Evolutionary conservation across 371 early-diverging fungal genomes (phyloP), one percentile per base, ranked within the genome.

Genomic region (Syncephalis plumigaleata): DNA sequence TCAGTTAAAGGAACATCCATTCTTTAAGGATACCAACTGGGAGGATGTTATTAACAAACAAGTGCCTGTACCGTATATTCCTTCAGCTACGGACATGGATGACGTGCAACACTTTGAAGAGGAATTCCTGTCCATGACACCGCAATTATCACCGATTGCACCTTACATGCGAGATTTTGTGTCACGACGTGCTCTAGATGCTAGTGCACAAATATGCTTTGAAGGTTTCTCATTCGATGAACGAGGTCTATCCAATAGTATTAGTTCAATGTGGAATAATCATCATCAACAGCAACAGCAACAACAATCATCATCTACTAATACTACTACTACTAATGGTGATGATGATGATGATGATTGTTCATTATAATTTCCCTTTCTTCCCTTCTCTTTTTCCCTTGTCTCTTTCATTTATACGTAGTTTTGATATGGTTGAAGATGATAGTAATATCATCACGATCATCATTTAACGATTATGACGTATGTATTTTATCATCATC

Each of bases 101-200:
- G 83, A 81, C 43, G 60, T 78, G 48, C 56, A 65, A 27, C 79
- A 81, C 31, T 82, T 82, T 56, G 83, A 82, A 47, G 64, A 68
- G 20, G 63, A 62, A 9, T 81, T 77, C 38, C 52, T 77, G 36
- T 51, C 47, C 17, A 77, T 75, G 74, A 53, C 71, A 15, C 75
- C 79, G 11, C 56, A 63, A 5, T 50, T 67, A 17, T 59, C 67
- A 0, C 50, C 64, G 16, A 36, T 36, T 15, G 36, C 26, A 31
- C 42, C 16, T 40, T 21, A 40, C 15, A 18, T 40, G 40, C 16
- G 40, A 4, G 31, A 31, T 31, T 31, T 31, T 31, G 31, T 31
- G 7, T 31, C 31, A 7, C 31, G 25, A 11, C 39, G 26, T 15
- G 16, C 17, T 18, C 20, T 27, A 9, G 24, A 17, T 36, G 17